These are phyloP conservation scores for Trichophyton mentagrophytes DNA, from an alignment of 2,329 filamentous ascomycete species.

Conservation along the genomic window DNA sequence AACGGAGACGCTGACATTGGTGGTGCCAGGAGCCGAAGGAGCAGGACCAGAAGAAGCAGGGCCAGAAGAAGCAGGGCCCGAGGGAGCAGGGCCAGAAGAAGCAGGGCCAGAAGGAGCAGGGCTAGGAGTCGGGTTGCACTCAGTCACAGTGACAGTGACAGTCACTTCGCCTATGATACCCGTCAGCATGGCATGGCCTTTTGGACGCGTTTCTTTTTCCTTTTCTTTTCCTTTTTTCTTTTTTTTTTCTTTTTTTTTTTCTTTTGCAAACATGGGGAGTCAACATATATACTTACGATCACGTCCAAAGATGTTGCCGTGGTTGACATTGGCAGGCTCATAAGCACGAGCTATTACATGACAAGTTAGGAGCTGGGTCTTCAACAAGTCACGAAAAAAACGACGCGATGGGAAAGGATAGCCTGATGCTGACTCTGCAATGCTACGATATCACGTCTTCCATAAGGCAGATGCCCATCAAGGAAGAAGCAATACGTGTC, in stretches of 20 bases:
- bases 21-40: neutral
- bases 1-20: neutral
- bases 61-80: neutral
- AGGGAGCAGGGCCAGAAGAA: neutral
- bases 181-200: neutral
- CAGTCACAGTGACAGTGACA: conserved; percentile 18
- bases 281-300: conserved; percentile 7
- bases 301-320: conserved; percentile 3
- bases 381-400: neutral
- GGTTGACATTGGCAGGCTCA: neutral
- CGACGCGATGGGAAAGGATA: neutral
- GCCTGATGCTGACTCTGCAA: neutral
- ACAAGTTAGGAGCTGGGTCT: neutral
- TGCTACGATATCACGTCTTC: neutral
- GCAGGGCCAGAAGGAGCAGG: neutral
- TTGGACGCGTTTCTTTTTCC: neutral
- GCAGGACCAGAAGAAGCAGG: neutral
- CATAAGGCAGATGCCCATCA: neutral
- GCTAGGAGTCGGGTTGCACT: conserved; percentile 2
- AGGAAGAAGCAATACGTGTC: neutral
- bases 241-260: neutral
- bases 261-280: neutral
- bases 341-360: neutral
- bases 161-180: conserved; percentile 9
- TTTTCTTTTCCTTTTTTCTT: neutral